These are phyloP conservation scores for Tricharina praecox DNA, from an alignment of 495 filamentous ascomycete species.

Conservation along the genomic window DNA sequence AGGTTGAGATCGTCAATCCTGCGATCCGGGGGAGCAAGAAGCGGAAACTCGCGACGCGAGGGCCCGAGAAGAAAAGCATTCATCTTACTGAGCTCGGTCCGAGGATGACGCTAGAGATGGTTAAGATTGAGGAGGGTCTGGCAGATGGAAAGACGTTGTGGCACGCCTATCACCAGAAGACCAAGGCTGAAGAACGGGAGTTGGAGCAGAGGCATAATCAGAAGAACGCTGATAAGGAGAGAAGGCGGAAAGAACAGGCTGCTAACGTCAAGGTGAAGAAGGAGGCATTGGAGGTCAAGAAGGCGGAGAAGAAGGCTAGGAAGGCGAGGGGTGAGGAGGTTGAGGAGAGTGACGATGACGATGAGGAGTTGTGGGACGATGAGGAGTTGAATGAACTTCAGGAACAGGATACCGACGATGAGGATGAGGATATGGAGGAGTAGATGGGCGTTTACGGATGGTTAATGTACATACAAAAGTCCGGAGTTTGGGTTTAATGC, in stretches of 20 bases:
- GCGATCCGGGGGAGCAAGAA: slow-evolving; percentile 30
- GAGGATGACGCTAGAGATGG: slow-evolving; percentile 71
- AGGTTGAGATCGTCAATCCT: slow-evolving; percentile 60
- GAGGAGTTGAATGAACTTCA: not conserved
- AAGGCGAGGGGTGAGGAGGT: slow-evolving; percentile 3
- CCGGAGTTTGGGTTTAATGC: not conserved
- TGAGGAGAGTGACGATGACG: slow-evolving; percentile 22
- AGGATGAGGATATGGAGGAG: slow-evolving; percentile 7
- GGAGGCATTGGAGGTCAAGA: slow-evolving; percentile 42
- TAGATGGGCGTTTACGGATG: not conserved
- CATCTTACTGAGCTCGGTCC: slow-evolving; percentile 86
- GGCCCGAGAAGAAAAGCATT: slow-evolving; percentile 61
- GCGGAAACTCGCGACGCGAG: slow-evolving; percentile 15
- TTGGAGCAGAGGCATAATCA: slow-evolving; percentile 68
- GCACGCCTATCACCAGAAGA: slow-evolving; percentile 86
- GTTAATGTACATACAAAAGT: slow-evolving; percentile 5
- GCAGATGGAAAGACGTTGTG: slow-evolving; percentile 88
- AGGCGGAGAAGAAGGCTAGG: slow-evolving; percentile 29
- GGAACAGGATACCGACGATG: slow-evolving; percentile 14
- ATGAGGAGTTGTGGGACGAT: slow-evolving; percentile 17
- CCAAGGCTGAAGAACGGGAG: slow-evolving; percentile 52
- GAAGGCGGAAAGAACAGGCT: slow-evolving; percentile 59
- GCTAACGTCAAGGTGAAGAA: slow-evolving; percentile 79
- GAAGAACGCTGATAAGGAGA: slow-evolving; percentile 62
- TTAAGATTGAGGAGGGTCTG: slow-evolving; percentile 90